A percentile compares a stretch with the other conserved stretches of the same genome.
Conservation (phyloP, 2,329 filamentous ascomycete genomes). For the Colletotrichum lupini region DNA sequence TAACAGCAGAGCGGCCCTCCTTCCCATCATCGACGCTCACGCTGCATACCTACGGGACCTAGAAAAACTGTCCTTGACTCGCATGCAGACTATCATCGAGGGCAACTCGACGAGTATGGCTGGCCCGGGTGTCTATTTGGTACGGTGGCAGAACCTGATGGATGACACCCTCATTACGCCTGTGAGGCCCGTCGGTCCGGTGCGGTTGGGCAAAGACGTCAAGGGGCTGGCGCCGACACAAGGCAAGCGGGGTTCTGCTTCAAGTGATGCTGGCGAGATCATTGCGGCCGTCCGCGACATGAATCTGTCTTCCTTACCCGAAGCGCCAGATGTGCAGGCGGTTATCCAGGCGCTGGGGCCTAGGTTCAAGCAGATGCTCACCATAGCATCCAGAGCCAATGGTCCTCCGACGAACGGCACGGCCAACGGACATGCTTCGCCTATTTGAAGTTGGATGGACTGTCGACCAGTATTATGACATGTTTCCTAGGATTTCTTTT, state of each 20-base stretch:
- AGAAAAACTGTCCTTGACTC: conserved; percentile 61
- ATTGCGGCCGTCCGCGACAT: conserved; percentile 42
- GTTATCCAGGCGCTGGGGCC: conserved; percentile 54
- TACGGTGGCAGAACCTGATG: conserved; percentile 77
- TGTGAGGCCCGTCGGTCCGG: conserved; percentile 58
- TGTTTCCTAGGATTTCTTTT: background rate
- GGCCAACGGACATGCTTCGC: background rate
- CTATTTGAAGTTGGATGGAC: background rate
- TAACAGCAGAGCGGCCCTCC: conserved; percentile 57
- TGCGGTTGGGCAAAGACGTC: conserved; percentile 66
- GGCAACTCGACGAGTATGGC: conserved; percentile 47
- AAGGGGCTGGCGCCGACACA: conserved; percentile 50
- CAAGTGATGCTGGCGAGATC: conserved; percentile 40
- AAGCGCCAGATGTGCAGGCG: conserved; percentile 53
- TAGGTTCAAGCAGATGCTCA: conserved; percentile 51
- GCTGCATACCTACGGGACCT: conserved; percentile 68
- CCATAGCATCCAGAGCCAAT: background rate
- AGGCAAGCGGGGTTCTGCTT: conserved; percentile 55
- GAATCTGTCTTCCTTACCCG: conserved; percentile 42
- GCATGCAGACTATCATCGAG: conserved; percentile 68
- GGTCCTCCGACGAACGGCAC: background rate
- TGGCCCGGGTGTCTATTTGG: conserved; percentile 79
- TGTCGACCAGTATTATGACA: no score
- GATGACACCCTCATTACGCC: conserved; percentile 78
- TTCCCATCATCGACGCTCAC: conserved; percentile 68